These are phyloP conservation scores for Paramyrothecium sp. DNA, from an alignment of 2,329 filamentous ascomycete genomes.

Conservation along the genomic window DNA sequence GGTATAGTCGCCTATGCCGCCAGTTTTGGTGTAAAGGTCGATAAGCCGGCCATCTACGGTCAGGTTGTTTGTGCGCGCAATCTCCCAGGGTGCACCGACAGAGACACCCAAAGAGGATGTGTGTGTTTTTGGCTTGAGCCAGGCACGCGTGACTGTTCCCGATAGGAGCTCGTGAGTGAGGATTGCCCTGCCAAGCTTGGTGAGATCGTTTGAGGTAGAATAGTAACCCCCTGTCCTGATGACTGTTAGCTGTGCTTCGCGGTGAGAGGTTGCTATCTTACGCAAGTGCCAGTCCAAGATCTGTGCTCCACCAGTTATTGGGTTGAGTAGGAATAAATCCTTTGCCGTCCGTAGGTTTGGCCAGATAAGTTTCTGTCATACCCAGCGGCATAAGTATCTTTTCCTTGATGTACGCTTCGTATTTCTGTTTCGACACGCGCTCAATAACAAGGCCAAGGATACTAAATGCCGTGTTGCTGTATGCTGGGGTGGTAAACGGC, in stretches of 20 bases:
- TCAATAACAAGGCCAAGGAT: not conserved
- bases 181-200: not conserved
- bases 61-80: constrained; percentile 31
- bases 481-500: not conserved
- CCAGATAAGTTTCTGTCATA: not conserved
- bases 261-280: not conserved
- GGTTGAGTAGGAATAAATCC: not conserved
- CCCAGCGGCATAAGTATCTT: not conserved
- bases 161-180: constrained; percentile 1
- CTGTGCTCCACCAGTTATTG: not conserved
- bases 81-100: constrained; percentile 46
- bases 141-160: constrained; percentile 16
- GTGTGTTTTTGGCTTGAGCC: constrained; percentile 39
- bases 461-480: not conserved
- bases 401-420: not conserved
- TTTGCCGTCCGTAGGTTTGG: not conserved
- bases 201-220: not conserved
- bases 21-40: constrained; percentile 44
- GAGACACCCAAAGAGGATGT: constrained; percentile 31
- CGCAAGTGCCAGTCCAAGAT: not conserved
- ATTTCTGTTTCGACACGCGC: not conserved
- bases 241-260: not conserved
- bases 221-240: not conserved
- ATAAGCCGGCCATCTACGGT: constrained; percentile 32
- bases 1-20: constrained; percentile 35